A percentile compares a stretch with the other conserved stretches of the same genome.
These are phyloP conservation scores for Artomyces pyxidatus DNA, from an alignment of 768 basidiomycete species.

Conservation along the genomic window DNA sequence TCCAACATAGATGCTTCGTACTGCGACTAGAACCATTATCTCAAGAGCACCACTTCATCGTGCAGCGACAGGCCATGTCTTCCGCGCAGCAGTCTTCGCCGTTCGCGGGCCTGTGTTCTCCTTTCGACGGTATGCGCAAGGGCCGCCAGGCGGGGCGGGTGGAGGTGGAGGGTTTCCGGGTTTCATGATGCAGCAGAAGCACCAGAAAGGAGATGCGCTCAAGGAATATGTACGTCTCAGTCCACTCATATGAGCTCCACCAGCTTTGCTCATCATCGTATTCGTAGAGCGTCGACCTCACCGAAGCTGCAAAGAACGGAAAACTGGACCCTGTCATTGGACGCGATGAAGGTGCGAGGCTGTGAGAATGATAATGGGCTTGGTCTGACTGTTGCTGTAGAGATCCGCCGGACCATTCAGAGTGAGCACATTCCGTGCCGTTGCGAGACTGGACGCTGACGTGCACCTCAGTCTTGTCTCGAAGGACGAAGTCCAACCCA, in stretches of 20 bases:
- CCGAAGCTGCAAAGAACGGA: slow-evolving; percentile 73
- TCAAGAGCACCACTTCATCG: no score
- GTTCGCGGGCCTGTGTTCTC: no score
- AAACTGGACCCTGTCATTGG: slow-evolving; percentile 91
- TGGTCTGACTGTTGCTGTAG: slow-evolving; percentile 23
- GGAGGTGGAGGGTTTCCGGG: slow-evolving; percentile 49
- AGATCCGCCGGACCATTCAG: slow-evolving; percentile 87
- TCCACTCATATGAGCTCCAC: neutral
- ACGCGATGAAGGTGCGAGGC: slow-evolving; percentile 60
- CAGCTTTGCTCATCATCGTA: neutral
- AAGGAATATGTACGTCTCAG: slow-evolving; percentile 60
- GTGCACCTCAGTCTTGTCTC: slow-evolving; percentile 56
- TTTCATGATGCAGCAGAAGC: slow-evolving; percentile 48
- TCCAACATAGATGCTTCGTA: no score
- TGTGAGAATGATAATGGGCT: neutral
- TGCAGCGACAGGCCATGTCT: no score
- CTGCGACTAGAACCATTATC: no score
- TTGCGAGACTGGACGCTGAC: neutral
- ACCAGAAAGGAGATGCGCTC: slow-evolving; percentile 76
- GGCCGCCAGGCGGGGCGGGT: slow-evolving; percentile 33
- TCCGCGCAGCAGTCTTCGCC: no score
- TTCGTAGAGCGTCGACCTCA: slow-evolving; percentile 69
- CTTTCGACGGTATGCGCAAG: slow-evolving; percentile 43
- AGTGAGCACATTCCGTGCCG: slow-evolving; percentile 38
- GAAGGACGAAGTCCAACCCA: slow-evolving; percentile 88